These are phyloP conservation scores for Colletotrichum horii DNA, from an alignment of 2,329 filamentous ascomycete species.

Conservation along the genomic window DNA sequence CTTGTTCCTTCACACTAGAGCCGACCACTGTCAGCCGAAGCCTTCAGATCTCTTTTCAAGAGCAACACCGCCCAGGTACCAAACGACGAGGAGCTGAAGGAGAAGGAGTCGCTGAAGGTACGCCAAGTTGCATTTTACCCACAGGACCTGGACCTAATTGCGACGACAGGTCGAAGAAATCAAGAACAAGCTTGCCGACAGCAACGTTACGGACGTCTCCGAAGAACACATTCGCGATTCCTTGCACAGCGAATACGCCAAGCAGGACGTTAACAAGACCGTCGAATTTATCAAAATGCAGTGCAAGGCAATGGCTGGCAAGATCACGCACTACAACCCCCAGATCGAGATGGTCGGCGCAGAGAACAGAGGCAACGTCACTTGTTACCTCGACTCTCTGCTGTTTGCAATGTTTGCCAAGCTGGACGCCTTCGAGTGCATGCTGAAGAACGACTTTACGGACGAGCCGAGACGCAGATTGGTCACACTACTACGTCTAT, in stretches of 20 bases:
- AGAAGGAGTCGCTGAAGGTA: constrained; percentile 47
- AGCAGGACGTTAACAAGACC: constrained; percentile 75
- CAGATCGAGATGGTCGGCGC: constrained; percentile 79
- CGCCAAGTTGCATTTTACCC: constrained; percentile 25
- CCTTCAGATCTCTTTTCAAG: constrained; percentile 69
- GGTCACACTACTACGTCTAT: constrained; percentile 80
- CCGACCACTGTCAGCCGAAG: constrained; percentile 59
- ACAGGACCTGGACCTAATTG: neutral
- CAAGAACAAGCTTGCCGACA: constrained; percentile 35
- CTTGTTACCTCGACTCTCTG: constrained; percentile 92
- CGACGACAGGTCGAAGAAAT: constrained; percentile 36
- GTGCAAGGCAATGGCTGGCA: constrained; percentile 80
- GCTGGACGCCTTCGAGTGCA: constrained; percentile 89
- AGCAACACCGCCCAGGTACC: constrained; percentile 62
- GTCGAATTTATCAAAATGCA: constrained; percentile 79
- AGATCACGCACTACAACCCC: constrained; percentile 77
- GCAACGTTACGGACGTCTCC: constrained; percentile 50
- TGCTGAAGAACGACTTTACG: constrained; percentile 80
- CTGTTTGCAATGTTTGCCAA: constrained; percentile 96
- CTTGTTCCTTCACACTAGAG: constrained; percentile 37
- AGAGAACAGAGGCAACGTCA: constrained; percentile 83
- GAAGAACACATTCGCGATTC: constrained; percentile 63
- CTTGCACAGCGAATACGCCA: constrained; percentile 67
- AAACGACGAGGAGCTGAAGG: constrained; percentile 61
- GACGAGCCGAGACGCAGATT: constrained; percentile 76